Evolutionary conservation across 108 stramenopile species (phyloP).

Genomic region (Skeletonema tropicum): DNA sequence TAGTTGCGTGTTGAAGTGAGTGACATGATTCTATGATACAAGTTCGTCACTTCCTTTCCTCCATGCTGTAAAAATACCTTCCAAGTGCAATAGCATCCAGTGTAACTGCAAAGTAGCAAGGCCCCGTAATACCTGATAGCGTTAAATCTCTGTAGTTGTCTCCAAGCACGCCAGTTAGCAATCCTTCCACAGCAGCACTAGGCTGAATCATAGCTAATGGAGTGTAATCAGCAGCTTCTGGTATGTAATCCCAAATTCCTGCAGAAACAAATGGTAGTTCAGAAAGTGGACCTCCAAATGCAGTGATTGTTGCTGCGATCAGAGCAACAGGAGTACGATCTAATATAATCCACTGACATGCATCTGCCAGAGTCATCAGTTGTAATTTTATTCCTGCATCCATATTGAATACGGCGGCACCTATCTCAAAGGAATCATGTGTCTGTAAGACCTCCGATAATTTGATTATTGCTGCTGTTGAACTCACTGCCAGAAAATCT

Average conservation of each 20-base stretch:
- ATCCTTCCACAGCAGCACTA: constrained; percentile 16
- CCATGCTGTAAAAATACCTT: constrained; percentile 60
- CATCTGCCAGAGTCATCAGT: constrained; percentile 59
- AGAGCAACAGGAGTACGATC: constrained; percentile 67
- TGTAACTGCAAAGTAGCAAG: constrained; percentile 87
- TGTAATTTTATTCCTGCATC: constrained; percentile 42
- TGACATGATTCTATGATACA: not conserved
- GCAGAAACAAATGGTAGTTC: constrained; percentile 83
- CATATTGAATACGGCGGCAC: constrained; percentile 4
- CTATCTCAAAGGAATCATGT: constrained; percentile 22
- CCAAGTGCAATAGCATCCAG: constrained; percentile 86
- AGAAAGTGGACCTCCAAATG: constrained; percentile 74
- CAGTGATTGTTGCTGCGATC: constrained; percentile 63
- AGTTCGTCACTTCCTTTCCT: constrained; percentile 4
- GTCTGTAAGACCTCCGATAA: constrained; percentile 74
- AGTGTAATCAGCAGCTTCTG: constrained; percentile 66
- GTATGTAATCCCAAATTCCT: constrained; percentile 77
- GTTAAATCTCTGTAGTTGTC: constrained; percentile 57
- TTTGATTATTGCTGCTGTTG: constrained; percentile 82
- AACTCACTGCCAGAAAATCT: constrained; percentile 67
- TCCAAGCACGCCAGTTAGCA: constrained; percentile 51
- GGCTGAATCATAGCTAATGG: constrained; percentile 48
- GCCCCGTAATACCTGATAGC: constrained; percentile 81
- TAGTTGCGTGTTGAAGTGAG: not conserved
- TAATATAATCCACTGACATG: constrained; percentile 67